Evolutionary conservation across 192 early-diverging fungal genomes (phyloP).

Genomic region (Geosiphon pyriformis): DNA sequence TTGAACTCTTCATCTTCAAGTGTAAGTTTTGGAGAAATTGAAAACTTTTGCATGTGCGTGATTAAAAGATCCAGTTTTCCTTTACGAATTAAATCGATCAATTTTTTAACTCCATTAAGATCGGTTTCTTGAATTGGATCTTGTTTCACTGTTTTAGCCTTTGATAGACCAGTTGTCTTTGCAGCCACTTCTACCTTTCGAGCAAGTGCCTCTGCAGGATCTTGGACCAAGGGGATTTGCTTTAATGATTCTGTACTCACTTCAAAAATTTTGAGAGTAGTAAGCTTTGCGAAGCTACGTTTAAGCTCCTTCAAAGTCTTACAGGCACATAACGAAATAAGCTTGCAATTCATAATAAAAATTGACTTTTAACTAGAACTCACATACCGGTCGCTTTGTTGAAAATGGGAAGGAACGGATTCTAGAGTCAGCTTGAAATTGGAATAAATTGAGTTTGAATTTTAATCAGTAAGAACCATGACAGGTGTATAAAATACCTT

Average conservation of each 20-base stretch:
- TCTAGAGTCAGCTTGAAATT: constrained; percentile 39
- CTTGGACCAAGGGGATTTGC: constrained; percentile 26
- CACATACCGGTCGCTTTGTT: constrained; percentile 61
- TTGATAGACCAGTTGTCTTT: neutral
- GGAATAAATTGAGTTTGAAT: neutral
- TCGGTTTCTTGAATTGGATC: constrained; percentile 6
- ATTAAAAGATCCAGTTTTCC: constrained; percentile 58
- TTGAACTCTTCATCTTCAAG: constrained; percentile 38
- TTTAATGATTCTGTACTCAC: constrained; percentile 33
- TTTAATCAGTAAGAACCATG: neutral
- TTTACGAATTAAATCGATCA: constrained; percentile 52
- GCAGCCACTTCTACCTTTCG: constrained; percentile 16
- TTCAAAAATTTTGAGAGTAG: constrained; percentile 47
- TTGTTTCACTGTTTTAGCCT: neutral
- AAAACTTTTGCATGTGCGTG: constrained; percentile 47
- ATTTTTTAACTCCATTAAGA: constrained; percentile 38
- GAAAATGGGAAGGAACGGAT: constrained; percentile 73
- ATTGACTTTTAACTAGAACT: constrained; percentile 32
- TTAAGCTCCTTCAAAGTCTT: constrained; percentile 61
- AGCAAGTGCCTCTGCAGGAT: constrained; percentile 26
- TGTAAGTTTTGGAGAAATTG: constrained; percentile 26
- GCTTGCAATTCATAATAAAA: constrained; percentile 24
- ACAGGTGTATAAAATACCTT: constrained; percentile 23
- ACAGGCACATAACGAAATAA: neutral
- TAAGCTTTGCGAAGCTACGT: constrained; percentile 60